These are phyloP conservation scores for Ogataea zsoltii DNA, from an alignment of 805 yeast genomes.

Conservation along the genomic window DNA sequence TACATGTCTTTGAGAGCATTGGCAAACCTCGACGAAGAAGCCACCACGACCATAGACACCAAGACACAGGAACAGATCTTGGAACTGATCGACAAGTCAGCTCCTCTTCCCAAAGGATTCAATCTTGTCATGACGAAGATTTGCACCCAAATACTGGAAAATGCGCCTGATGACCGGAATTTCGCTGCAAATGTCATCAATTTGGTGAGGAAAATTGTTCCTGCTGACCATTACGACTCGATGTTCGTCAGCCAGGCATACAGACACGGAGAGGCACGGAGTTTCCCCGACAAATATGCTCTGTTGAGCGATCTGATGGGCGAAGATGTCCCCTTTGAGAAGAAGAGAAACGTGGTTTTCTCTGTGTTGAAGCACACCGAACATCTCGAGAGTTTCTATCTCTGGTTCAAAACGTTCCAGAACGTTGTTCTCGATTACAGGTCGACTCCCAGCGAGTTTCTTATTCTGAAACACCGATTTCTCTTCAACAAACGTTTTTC, in stretches of 20 bases:
- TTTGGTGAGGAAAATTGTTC: neutral
- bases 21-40: too few relatives aligned
- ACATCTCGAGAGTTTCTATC: constrained; percentile 9
- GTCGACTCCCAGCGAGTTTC: constrained; percentile 11
- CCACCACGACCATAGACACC: neutral
- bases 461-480: constrained; percentile 15
- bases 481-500: constrained; percentile 14
- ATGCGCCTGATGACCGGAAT: neutral
- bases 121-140: constrained; percentile 6
- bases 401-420: constrained; percentile 14
- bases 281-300: constrained; percentile 3
- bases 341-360: constrained; percentile 9
- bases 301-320: constrained; percentile 8
- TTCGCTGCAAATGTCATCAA: constrained; percentile 2
- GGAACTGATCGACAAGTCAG: neutral
- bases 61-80: neutral
- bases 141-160: constrained; percentile 5
- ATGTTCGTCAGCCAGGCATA: constrained; percentile 9
- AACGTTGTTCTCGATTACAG: constrained; percentile 8
- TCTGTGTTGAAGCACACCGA: constrained; percentile 8
- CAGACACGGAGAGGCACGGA: constrained; percentile 2
- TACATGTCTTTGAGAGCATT: too few relatives aligned
- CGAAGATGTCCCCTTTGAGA: neutral
- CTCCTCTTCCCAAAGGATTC: neutral
- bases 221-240: constrained; percentile 5